A percentile compares a stretch with the other conserved stretches of the same genome.
Evolutionary conservation across 2,329 filamentous ascomycete species (phyloP).

Genomic region (Fusarium poae): DNA sequence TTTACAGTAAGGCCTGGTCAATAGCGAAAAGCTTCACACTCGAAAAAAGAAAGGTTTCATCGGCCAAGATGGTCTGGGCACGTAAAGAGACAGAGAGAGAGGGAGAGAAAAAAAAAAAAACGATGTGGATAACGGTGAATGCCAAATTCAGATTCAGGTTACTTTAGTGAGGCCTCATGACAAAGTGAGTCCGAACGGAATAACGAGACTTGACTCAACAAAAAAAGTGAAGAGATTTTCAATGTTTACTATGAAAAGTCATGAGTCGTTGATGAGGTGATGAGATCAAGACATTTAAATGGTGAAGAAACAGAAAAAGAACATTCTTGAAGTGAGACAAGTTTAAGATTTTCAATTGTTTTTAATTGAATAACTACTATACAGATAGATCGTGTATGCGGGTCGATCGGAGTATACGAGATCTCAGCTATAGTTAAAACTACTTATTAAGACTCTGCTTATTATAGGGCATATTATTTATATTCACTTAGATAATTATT

Average conservation of each 20-base stretch:
- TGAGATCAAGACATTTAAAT: conserved; percentile 2
- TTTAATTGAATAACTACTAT: conserved; percentile 29
- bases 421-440: no score
- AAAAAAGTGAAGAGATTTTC: not conserved
- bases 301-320: conserved; percentile 3
- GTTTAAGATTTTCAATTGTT: conserved; percentile 15
- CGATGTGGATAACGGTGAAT: conserved; percentile 8
- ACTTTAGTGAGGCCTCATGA: conserved; percentile 6
- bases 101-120: not conserved
- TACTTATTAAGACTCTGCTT: no score
- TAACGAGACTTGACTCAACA: not conserved
- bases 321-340: conserved; percentile 42
- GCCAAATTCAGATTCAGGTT: not conserved
- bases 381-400: not conserved
- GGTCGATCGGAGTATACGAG: conserved; percentile 22
- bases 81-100: not conserved
- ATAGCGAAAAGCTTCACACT: not conserved
- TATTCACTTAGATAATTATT: no score
- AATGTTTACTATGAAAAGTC: conserved; percentile 32
- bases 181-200: not conserved
- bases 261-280: conserved; percentile 34
- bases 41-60: not conserved
- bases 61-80: conserved; percentile 8
- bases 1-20: not conserved
- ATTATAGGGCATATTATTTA: no score